Evolutionary conservation across 345 rosid genomes (phyloP).

Genomic region (Arabidopsis thaliana): DNA sequence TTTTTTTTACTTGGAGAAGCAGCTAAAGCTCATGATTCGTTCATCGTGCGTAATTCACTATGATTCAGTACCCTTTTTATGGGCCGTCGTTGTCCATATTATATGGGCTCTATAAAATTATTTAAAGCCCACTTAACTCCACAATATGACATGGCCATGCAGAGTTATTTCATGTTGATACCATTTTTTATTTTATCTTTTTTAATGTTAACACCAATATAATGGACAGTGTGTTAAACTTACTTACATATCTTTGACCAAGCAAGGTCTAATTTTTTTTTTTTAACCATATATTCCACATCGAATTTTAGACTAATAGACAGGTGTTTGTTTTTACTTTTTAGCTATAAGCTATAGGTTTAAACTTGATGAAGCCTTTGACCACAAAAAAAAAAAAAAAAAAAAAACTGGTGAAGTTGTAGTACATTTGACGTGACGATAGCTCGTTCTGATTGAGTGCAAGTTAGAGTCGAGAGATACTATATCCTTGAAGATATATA

Average conservation of each 20-base stretch:
- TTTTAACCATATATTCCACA: background rate
- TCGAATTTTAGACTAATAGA: background rate
- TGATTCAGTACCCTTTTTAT: background rate
- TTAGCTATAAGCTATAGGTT: no score
- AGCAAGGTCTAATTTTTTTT: no score
- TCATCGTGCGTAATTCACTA: slow-evolving; percentile 17
- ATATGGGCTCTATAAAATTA: background rate
- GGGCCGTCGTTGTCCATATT: slow-evolving; percentile 25
- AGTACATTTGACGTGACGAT: slow-evolving; percentile 6
- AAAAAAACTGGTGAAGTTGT: background rate
- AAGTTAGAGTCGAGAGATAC: slow-evolving; percentile 31
- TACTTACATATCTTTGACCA: no score
- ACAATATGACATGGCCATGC: background rate
- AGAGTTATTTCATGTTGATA: background rate
- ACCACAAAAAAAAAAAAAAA: no score
- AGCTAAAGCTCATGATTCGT: slow-evolving; percentile 24
- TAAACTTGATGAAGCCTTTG: background rate
- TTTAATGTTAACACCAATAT: background rate
- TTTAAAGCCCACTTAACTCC: slow-evolving; percentile 19
- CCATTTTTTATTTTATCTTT: no score
- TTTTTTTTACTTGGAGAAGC: slow-evolving; percentile 35
- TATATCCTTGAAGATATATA: background rate
- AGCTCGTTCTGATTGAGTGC: slow-evolving; percentile 28
- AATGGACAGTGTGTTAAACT: no score
- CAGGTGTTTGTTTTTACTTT: no score